phyloP scores from a whole-genome alignment of 2,329 filamentous ascomycete genomes.

The Ophioceras dolichostomum region DNA sequence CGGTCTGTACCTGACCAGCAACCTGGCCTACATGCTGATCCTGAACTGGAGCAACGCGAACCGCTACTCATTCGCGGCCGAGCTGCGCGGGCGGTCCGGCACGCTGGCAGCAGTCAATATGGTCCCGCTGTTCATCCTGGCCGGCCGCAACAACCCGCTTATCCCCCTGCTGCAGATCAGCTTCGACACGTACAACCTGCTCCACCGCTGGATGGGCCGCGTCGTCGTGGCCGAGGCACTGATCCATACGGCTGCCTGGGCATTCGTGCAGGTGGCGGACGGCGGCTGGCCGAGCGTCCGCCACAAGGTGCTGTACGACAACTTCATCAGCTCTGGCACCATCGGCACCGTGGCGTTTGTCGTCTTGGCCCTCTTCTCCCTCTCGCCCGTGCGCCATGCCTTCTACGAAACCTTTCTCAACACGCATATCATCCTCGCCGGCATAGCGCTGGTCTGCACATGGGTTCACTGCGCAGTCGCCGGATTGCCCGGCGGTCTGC shows the following conservation, averaged over 20 bases:
- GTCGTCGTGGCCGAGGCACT: slow-evolving; percentile 58
- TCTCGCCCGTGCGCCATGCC: slow-evolving; percentile 76
- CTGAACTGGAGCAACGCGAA: slow-evolving; percentile 48
- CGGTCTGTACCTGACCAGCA: slow-evolving; percentile 44
- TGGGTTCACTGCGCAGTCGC: slow-evolving; percentile 69
- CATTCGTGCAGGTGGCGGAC: slow-evolving; percentile 55
- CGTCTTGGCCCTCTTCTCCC: slow-evolving; percentile 55
- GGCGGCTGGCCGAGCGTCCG: slow-evolving; percentile 48
- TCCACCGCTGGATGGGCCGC: slow-evolving; percentile 74
- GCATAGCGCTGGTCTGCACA: slow-evolving; percentile 55
- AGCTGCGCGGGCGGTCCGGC: slow-evolving; percentile 76
- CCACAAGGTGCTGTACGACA: slow-evolving; percentile 39
- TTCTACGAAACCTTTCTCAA: slow-evolving; percentile 97
- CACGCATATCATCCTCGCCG: slow-evolving; percentile 65
- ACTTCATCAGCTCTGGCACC: slow-evolving; percentile 47
- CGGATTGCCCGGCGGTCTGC: slow-evolving; percentile 49
- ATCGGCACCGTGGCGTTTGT: slow-evolving; percentile 48
- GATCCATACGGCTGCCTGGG: slow-evolving; percentile 62
- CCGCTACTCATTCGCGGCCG: slow-evolving; percentile 56
- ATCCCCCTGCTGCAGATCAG: slow-evolving; percentile 73
- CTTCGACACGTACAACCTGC: slow-evolving; percentile 92
- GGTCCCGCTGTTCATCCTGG: slow-evolving; percentile 80
- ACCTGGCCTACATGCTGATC: slow-evolving; percentile 48
- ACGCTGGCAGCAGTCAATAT: slow-evolving; percentile 80
- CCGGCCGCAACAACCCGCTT: slow-evolving; percentile 85